These are phyloP conservation scores for Neurospora hispaniola DNA, from an alignment of 495 filamentous ascomycete species.

Conservation along the genomic window DNA sequence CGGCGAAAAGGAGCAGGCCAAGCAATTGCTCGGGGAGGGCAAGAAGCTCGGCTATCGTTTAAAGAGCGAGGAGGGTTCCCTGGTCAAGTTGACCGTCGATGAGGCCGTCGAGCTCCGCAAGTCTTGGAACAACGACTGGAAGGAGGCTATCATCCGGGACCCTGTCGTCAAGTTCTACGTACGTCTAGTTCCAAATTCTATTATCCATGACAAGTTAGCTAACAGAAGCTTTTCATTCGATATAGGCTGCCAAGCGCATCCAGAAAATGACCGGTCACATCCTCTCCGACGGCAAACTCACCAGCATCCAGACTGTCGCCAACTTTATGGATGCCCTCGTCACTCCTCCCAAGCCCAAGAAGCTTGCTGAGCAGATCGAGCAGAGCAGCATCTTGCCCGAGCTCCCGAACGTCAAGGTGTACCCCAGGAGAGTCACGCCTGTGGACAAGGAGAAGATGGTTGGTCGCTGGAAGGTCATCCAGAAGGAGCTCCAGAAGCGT, in stretches of 20 bases:
- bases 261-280: conserved; percentile 65
- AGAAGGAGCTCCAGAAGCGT: conserved; percentile 54
- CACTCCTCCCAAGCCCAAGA: conserved; percentile 48
- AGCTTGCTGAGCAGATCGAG: conserved; percentile 37
- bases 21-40: background rate
- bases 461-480: conserved; percentile 79
- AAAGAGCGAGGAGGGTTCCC: background rate
- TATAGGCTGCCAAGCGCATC: conserved; percentile 63
- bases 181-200: background rate
- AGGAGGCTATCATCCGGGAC: conserved; percentile 44
- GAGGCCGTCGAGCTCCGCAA: conserved; percentile 20
- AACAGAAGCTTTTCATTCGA: background rate
- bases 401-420: conserved; percentile 63
- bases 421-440: conserved; percentile 46
- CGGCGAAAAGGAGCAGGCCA: conserved; percentile 2
- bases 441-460: conserved; percentile 63
- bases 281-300: conserved; percentile 57
- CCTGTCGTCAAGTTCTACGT: conserved; percentile 61
- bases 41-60: background rate
- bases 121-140: conserved; percentile 40
- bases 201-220: background rate
- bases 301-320: conserved; percentile 39
- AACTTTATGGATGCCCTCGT: conserved; percentile 44
- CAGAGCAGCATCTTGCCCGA: conserved; percentile 30
- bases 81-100: conserved; percentile 8